phyloP scores from a whole-genome alignment of 768 basidiomycete genomes.

The Boletus vermiculosoides region DNA sequence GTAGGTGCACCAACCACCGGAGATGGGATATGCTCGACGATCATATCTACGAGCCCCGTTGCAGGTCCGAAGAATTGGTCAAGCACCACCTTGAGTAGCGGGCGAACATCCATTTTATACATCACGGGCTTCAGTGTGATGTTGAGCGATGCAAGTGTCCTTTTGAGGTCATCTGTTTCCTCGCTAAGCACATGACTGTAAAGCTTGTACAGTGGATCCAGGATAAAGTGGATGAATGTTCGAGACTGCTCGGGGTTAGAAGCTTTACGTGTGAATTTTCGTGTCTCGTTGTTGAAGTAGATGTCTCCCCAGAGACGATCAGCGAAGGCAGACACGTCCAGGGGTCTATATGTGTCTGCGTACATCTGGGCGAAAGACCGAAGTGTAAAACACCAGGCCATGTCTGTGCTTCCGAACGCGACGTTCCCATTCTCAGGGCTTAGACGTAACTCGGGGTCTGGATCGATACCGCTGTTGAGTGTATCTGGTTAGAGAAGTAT shows the following conservation, averaged over 20 bases:
- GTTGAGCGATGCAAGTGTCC: slow-evolving; percentile 71
- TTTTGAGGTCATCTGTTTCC: slow-evolving; percentile 83
- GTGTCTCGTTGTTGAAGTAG: slow-evolving; percentile 80
- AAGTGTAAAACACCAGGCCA: slow-evolving; percentile 97
- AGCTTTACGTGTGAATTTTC: slow-evolving; percentile 88
- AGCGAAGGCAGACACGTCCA: slow-evolving; percentile 86
- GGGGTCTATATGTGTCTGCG: slow-evolving; percentile 81
- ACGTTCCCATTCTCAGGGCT: slow-evolving; percentile 97
- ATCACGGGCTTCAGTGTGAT: slow-evolving; percentile 89
- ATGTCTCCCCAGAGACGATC: slow-evolving; percentile 97
- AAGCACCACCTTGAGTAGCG: slow-evolving; percentile 87
- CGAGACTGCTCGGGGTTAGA: slow-evolving; percentile 71
- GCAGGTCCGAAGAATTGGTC: slow-evolving; percentile 95
- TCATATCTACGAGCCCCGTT: slow-evolving; percentile 89
- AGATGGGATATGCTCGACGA: slow-evolving; percentile 88
- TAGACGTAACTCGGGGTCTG: slow-evolving; percentile 81
- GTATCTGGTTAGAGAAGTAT: background rate
- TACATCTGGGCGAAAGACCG: slow-evolving; percentile 96
- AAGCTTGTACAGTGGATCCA: slow-evolving; percentile 95
- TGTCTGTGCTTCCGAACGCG: slow-evolving; percentile 94
- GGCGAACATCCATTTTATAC: slow-evolving; percentile 99
- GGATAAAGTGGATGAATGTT: slow-evolving; percentile 92
- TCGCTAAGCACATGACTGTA: slow-evolving; percentile 94
- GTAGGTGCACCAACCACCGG: slow-evolving; percentile 54
- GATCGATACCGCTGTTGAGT: slow-evolving; percentile 67